Conservation (phyloP, 768 basidiomycete species). For the Hericium erinaceus region DNA sequence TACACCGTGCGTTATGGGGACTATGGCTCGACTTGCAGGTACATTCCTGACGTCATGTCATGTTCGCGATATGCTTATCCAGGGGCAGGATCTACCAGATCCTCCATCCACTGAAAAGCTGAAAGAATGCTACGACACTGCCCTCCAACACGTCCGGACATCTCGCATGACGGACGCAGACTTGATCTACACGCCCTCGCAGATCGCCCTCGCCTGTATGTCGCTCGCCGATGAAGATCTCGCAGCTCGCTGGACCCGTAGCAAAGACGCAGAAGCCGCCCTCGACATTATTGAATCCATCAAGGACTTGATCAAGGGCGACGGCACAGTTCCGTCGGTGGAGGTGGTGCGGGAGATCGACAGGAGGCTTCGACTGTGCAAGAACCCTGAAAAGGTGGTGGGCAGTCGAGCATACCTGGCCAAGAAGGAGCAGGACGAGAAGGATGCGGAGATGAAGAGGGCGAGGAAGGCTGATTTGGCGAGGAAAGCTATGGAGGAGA, state of each 20-base stretch:
- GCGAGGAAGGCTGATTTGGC: conserved; percentile 31
- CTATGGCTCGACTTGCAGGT: conserved; percentile 87
- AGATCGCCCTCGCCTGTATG: conserved; percentile 81
- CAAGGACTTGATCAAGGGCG: conserved; percentile 40
- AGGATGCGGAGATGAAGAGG: conserved; percentile 59
- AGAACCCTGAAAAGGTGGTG: conserved; percentile 92
- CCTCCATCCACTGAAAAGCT: conserved; percentile 35
- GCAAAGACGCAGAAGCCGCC: conserved; percentile 30
- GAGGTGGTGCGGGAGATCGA: conserved; percentile 87
- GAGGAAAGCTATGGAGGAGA: conserved; percentile 48
- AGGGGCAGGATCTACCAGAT: conserved; percentile 47
- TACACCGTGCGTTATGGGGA: conserved; percentile 83
- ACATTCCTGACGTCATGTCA: conserved; percentile 10
- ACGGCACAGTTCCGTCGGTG: conserved; percentile 61
- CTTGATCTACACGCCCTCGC: conserved; percentile 85
- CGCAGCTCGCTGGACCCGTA: conserved; percentile 49
- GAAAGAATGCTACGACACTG: conserved; percentile 53
- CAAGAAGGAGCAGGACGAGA: conserved; percentile 65
- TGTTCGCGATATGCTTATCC: conserved; percentile 7
- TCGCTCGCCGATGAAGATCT: conserved; percentile 55
- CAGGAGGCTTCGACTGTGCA: conserved; percentile 75
- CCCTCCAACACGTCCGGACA: conserved; percentile 57
- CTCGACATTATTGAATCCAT: conserved; percentile 41
- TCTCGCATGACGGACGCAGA: conserved; percentile 88
- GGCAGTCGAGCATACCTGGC: conserved; percentile 79